Percentiles rank a stretch among this genome's conserved stretches.
These are phyloP conservation scores for Fusarium lateritium DNA, from an alignment of 2,329 filamentous ascomycete species.

Conservation along the genomic window DNA sequence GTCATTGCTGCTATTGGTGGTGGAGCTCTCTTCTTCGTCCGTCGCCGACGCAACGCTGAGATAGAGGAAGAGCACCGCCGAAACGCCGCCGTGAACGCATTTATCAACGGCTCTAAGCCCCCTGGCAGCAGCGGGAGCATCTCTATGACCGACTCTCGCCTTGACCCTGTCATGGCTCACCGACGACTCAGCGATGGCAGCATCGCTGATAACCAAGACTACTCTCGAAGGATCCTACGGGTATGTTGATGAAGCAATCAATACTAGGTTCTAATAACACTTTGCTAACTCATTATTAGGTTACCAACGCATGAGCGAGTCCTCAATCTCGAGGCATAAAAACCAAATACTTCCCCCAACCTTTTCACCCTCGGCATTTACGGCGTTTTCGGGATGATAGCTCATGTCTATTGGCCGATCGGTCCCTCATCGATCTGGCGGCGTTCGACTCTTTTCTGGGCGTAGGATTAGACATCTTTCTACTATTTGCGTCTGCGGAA, in stretches of 20 bases:
- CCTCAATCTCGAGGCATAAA: constrained; percentile 27
- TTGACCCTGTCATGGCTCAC: constrained; percentile 89
- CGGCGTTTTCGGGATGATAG: constrained; percentile 60
- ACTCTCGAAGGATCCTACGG: constrained; percentile 95
- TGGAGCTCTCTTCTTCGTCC: constrained; percentile 80
- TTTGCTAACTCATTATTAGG: constrained; percentile 55
- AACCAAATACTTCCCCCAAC: constrained; percentile 15
- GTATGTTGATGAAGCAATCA: constrained; percentile 66
- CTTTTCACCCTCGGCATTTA: constrained; percentile 56
- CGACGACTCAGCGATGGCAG: constrained; percentile 93
- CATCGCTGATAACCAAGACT: constrained; percentile 97
- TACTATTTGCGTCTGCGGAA: constrained; percentile 48
- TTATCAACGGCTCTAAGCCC: constrained; percentile 76
- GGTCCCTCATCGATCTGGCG: constrained; percentile 53
- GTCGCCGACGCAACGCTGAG: constrained; percentile 80
- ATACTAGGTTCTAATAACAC: not conserved
- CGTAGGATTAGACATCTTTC: constrained; percentile 56
- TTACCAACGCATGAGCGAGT: constrained; percentile 70
- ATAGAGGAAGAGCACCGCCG: constrained; percentile 89
- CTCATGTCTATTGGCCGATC: constrained; percentile 56
- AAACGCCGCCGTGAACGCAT: constrained; percentile 83
- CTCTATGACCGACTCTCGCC: constrained; percentile 85
- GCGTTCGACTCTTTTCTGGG: constrained; percentile 56
- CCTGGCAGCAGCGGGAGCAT: constrained; percentile 74
- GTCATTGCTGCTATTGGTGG: constrained; percentile 76